These are phyloP conservation scores for Scenedesmus sp. DNA, from an alignment of 163 green algal species.

Conservation along the genomic window DNA sequence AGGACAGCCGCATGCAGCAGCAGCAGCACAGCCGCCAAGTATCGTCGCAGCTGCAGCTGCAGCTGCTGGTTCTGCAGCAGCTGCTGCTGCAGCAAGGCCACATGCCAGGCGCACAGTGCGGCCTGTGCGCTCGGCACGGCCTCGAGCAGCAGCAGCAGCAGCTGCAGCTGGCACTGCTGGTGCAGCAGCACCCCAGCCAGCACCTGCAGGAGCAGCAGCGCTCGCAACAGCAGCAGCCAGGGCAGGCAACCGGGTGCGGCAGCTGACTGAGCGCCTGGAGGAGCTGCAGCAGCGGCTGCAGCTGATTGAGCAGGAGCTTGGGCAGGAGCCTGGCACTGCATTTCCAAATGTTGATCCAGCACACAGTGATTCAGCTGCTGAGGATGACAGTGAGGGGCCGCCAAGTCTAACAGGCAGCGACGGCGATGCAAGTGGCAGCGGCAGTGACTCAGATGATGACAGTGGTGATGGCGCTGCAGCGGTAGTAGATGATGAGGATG, in stretches of 20 bases:
- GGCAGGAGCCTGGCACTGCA: not conserved
- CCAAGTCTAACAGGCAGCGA: not conserved
- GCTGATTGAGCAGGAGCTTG: not conserved
- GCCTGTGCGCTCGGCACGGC: not conserved
- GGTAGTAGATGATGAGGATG: not conserved
- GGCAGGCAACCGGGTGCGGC: not conserved
- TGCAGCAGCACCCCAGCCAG: not conserved
- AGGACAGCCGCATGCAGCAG: not conserved
- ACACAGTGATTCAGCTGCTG: not conserved
- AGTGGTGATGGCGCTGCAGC: not conserved
- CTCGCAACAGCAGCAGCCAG: not conserved
- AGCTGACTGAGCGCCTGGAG: not conserved
- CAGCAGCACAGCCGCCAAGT: not conserved
- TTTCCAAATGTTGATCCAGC: not conserved
- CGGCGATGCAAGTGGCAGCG: not conserved
- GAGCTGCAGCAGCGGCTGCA: not conserved
- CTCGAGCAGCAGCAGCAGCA: not conserved
- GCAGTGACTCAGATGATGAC: not conserved
- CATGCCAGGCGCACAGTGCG: not conserved
- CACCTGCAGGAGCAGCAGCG: not conserved
- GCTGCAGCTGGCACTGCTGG: not conserved
- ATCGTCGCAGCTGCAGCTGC: not conserved
- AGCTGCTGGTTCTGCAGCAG: conserved; percentile 1
- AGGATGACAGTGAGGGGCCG: not conserved
- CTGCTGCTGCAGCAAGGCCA: not conserved